A percentile compares a stretch with the other conserved stretches of the same genome.
phyloP scores from a whole-genome alignment of 495 filamentous ascomycete genomes.

The Polyplosphaeria fusca region DNA sequence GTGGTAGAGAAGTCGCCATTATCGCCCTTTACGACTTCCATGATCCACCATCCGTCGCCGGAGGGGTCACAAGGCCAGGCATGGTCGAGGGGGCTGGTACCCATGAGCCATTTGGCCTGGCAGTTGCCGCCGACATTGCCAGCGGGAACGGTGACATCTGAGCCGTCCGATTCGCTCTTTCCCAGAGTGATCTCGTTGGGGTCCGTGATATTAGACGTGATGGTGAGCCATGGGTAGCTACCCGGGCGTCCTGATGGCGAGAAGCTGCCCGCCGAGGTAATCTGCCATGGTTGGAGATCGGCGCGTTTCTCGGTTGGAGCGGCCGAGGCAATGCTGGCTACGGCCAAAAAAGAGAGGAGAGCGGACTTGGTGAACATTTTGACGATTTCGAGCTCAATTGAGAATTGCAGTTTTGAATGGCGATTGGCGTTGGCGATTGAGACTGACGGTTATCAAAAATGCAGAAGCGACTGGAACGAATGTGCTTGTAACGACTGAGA shows the following conservation, averaged over 20 bases:
- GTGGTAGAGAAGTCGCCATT: neutral
- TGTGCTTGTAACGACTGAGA: no score
- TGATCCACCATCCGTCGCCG: constrained; percentile 18
- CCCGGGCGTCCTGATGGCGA: constrained; percentile 18
- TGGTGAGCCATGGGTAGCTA: constrained; percentile 19
- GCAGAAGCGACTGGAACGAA: no score
- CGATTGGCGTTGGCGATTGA: no score
- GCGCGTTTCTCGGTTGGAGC: neutral
- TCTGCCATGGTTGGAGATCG: constrained; percentile 22
- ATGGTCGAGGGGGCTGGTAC: constrained; percentile 3
- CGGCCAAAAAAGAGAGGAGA: neutral
- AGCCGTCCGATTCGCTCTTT: neutral
- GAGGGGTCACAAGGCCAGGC: constrained; percentile 16
- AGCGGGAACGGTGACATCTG: constrained; percentile 1
- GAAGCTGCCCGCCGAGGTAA: constrained; percentile 1
- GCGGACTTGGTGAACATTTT: constrained; percentile 9
- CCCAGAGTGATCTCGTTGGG: constrained; percentile 19
- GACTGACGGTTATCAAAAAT: no score
- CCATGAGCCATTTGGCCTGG: constrained; percentile 18
- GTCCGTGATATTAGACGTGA: constrained; percentile 19
- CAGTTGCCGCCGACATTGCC: constrained; percentile 7
- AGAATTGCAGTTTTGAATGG: no score
- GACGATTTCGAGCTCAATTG: no score
- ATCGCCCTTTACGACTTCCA: neutral
- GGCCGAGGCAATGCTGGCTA: neutral